These are phyloP conservation scores for Yamadazyma conglobata DNA, from an alignment of 1,139 yeast genomes.

Conservation along the genomic window DNA sequence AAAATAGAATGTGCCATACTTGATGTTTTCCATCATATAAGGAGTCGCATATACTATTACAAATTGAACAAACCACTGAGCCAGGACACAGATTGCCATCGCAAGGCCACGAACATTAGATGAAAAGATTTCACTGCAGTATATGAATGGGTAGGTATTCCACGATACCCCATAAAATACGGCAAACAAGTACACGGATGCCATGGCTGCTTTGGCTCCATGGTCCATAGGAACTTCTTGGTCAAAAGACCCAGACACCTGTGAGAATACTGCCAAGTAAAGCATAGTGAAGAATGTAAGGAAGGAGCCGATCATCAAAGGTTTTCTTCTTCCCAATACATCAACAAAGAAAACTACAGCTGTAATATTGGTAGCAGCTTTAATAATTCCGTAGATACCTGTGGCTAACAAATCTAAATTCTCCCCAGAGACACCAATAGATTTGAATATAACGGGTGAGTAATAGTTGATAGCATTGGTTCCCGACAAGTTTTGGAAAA, in stretches of 20 bases:
- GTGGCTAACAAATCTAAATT: slow-evolving; percentile 26
- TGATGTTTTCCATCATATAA: slow-evolving; percentile 35
- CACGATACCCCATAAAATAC: slow-evolving; percentile 42
- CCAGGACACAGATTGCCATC: slow-evolving; percentile 42
- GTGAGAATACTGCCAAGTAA: slow-evolving; percentile 42
- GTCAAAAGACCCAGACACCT: slow-evolving; percentile 35
- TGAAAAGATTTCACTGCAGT: slow-evolving; percentile 42
- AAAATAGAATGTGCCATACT: slow-evolving; percentile 40
- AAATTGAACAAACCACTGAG: slow-evolving; percentile 42
- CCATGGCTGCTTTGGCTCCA: slow-evolving; percentile 43
- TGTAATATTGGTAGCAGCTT: slow-evolving; percentile 11
- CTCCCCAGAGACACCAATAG: slow-evolving; percentile 10
- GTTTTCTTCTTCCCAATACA: slow-evolving; percentile 14
- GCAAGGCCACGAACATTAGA: slow-evolving; percentile 41
- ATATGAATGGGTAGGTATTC: slow-evolving; percentile 45
- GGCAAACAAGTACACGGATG: slow-evolving; percentile 43
- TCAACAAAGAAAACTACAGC: slow-evolving; percentile 11
- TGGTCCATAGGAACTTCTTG: slow-evolving; percentile 40
- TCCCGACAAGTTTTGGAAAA: slow-evolving; percentile 14
- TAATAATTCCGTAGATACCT: slow-evolving; percentile 20
- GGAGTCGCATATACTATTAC: slow-evolving; percentile 38
- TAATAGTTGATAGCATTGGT: slow-evolving; percentile 32
- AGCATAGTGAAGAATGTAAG: slow-evolving; percentile 34
- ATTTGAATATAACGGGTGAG: slow-evolving; percentile 12
- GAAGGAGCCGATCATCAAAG: slow-evolving; percentile 36